A percentile compares a stretch with the other conserved stretches of the same genome.
Conservation (phyloP, 352 stramenopile genomes). For the Thalassiosira exigua region DNA sequence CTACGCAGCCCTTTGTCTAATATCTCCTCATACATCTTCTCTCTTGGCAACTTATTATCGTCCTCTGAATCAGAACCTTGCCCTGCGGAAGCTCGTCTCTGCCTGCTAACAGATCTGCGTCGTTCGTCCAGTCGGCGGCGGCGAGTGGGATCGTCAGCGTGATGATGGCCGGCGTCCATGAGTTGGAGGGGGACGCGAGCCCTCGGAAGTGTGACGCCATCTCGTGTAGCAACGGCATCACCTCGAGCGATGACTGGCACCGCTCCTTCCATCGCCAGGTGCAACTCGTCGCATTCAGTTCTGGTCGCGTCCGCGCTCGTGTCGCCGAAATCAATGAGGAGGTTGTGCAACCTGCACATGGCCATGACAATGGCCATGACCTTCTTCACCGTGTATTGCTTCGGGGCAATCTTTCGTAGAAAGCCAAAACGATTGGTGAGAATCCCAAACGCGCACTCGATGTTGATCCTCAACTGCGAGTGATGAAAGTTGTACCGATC, state of each 20-base stretch:
- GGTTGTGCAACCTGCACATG: conserved; percentile 34
- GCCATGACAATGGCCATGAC: conserved; percentile 7
- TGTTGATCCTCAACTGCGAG: conserved; percentile 46
- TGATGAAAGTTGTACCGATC: conserved; percentile 58
- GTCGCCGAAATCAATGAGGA: conserved; percentile 21
- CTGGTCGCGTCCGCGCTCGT: not conserved
- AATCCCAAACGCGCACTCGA: conserved; percentile 66
- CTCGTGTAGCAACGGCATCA: not conserved
- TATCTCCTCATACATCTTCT: too few relatives aligned
- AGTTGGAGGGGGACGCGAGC: conserved; percentile 6
- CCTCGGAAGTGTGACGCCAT: not conserved
- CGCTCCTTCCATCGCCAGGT: not conserved
- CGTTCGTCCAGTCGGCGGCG: too few relatives aligned
- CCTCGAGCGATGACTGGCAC: not conserved
- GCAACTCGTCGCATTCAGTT: conserved; percentile 6
- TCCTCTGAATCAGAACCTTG: too few relatives aligned
- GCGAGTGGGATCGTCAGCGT: conserved; percentile 21
- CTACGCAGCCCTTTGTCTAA: too few relatives aligned
- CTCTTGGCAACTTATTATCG: too few relatives aligned
- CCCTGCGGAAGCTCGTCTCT: too few relatives aligned
- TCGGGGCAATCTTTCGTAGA: conserved; percentile 14
- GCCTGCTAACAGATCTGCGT: too few relatives aligned
- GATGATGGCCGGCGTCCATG: conserved; percentile 23
- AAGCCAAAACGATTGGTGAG: conserved; percentile 47
- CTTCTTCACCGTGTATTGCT: conserved; percentile 23